Conservation (phyloP, 306 rosid species). For the Begonia fuchsioides region DNA sequence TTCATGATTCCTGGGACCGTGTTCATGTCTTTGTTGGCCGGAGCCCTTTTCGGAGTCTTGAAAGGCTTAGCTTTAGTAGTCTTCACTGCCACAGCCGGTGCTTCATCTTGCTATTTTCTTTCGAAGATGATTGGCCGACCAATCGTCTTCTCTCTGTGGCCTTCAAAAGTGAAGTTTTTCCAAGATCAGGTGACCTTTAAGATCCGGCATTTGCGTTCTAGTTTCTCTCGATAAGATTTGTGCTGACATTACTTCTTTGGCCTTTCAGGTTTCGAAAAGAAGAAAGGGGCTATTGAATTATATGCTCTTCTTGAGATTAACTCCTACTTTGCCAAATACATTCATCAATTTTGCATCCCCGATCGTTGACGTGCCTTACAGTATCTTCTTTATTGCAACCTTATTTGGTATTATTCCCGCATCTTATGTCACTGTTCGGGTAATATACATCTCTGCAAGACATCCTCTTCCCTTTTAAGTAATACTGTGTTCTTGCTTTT, state of each 20-base stretch:
- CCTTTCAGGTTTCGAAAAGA: constrained; percentile 73
- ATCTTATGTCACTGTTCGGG: constrained; percentile 89
- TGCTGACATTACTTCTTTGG: constrained; percentile 1
- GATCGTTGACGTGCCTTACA: constrained; percentile 90
- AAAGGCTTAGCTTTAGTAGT: constrained; percentile 85
- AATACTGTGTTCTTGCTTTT: too few species aligned
- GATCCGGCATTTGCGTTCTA: not conserved
- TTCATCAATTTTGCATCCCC: constrained; percentile 93
- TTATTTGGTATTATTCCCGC: constrained; percentile 83
- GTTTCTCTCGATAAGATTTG: not conserved
- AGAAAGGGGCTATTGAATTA: constrained; percentile 65
- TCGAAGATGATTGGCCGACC: constrained; percentile 83
- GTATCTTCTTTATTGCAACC: constrained; percentile 63
- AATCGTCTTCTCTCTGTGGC: constrained; percentile 64
- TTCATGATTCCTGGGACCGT: constrained; percentile 99
- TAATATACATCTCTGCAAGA: constrained; percentile 10
- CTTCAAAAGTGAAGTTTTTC: constrained; percentile 65
- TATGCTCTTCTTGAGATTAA: constrained; percentile 87
- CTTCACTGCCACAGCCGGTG: constrained; percentile 86
- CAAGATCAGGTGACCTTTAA: constrained; percentile 51
- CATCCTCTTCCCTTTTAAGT: too few species aligned
- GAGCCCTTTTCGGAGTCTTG: constrained; percentile 84
- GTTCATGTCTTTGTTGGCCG: constrained; percentile 96
- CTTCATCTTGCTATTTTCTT: constrained; percentile 87
- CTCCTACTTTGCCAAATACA: constrained; percentile 89